Base-by-base conservation (phyloP, 2,329 filamentous ascomycete species). In the Botrytis paeoniae region DNA sequence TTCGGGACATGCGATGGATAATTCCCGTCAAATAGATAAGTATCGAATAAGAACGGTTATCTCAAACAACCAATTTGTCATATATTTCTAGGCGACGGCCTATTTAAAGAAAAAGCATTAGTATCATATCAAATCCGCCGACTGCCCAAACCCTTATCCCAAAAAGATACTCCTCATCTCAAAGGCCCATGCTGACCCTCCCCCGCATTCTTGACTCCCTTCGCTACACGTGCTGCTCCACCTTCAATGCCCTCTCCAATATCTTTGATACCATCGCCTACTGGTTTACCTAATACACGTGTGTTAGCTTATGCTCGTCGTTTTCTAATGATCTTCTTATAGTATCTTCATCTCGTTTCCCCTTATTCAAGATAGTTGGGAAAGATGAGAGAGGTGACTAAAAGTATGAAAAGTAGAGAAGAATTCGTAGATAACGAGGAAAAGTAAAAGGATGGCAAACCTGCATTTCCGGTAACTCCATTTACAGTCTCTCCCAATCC, bases 401-500 rank as follows among this genome's bases (percentile, higher is more conserved):
- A 35, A 39, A n/a, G 59, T 4, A 39, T 6, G 10, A n/a, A 39
- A 39, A n/a, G 1, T 10, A 18, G 57, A n/a, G n/a, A n/a, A 1
- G n/a, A 29, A 16, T 14, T 54, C 16, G 5, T 16, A 18, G 2
- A 54, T 29, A 18, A 6, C n/a, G 14, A 54, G n/a, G 51, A 29
- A 63, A 29, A 20, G 12, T 20, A 20, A 29, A 20, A 32, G 37
- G 16, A 7, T 10, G 18, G 39, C 65, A 57, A 29, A 68, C 65
- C 65, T 32, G 71, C 70, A 4, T 70, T 73, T 16, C 77, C 77
- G 2, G 77, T 78, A 1, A 77, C 76, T 8, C 75, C 76, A 54
- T 71, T 78, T 32, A 78, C 73, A 4, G 77, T 78, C 10, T 78
- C 77, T n/a, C 77, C 77, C 3, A 78, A 43, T 3, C 77, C 77